A percentile compares a stretch with the other conserved stretches of the same genome.
Evolutionary conservation across 2,329 filamentous ascomycete species (phyloP).

Genomic region (Ophioceras dolichostomum): DNA sequence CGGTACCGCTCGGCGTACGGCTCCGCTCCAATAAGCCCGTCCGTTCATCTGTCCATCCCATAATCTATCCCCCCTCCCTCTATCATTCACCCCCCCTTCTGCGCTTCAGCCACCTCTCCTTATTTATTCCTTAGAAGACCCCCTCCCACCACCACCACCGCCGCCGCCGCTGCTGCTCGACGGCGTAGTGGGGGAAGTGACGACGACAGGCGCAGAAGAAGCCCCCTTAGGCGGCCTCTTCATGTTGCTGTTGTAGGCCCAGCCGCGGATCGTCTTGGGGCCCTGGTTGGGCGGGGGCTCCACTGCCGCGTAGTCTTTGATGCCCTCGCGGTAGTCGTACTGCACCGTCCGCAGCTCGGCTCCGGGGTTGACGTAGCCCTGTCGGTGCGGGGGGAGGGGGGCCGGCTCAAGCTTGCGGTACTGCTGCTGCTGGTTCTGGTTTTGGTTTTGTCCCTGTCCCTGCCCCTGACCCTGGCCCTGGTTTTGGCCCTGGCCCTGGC

Average conservation of each 20-base stretch:
- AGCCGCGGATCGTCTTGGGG: conserved; percentile 43
- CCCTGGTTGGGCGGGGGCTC: conserved; percentile 43
- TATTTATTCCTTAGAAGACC: no score
- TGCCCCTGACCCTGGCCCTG: not conserved
- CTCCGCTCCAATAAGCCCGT: no score
- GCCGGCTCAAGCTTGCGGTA: conserved; percentile 49
- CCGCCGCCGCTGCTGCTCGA: no score
- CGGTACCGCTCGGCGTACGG: no score
- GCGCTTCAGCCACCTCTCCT: no score
- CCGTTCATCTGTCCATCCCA: no score
- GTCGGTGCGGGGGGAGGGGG: conserved; percentile 37
- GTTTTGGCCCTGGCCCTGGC: no score
- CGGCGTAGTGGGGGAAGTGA: no score
- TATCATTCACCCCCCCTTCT: no score
- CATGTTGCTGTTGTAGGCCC: conserved; percentile 34
- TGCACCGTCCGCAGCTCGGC: conserved; percentile 46
- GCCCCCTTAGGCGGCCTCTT: conserved; percentile 15
- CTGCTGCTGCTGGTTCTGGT: conserved; percentile 13
- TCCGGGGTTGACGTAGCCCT: conserved; percentile 29
- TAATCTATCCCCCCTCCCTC: no score
- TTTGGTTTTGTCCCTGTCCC: not conserved
- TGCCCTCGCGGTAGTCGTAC: conserved; percentile 40
- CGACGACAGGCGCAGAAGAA: no score
- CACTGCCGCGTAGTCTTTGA: conserved; percentile 43
- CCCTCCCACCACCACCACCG: no score